Evolutionary conservation across 2,329 filamentous ascomycete species (phyloP).

Genomic region (Botryosphaeria dothidea): DNA sequence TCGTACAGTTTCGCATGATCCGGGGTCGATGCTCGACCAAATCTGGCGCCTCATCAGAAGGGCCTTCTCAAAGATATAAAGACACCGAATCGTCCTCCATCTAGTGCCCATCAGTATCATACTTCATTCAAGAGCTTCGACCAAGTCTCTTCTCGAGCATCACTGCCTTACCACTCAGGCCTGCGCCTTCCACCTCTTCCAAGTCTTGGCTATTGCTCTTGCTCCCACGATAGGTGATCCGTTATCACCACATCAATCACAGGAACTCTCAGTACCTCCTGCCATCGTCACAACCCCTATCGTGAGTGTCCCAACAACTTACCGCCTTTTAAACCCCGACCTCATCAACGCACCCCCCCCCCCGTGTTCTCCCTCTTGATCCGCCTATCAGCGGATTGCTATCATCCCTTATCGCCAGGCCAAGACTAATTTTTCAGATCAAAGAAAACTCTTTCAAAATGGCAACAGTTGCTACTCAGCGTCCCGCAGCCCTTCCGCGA

Average conservation of each 20-base stretch:
- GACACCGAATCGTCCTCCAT: neutral
- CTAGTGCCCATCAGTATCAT: conserved; percentile 3
- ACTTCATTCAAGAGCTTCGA: neutral
- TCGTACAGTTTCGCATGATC: conserved; percentile 3
- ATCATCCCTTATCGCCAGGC: neutral
- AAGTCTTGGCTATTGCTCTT: conserved; percentile 2
- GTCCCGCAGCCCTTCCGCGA: conserved; percentile 30
- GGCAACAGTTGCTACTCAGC: conserved; percentile 33
- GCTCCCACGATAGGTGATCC: neutral
- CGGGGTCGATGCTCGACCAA: conserved; percentile 8
- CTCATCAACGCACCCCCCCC: too few relatives aligned
- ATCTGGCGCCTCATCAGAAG: conserved; percentile 8
- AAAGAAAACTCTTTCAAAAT: conserved; percentile 23
- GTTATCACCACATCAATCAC: neutral
- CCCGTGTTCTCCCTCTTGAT: neutral
- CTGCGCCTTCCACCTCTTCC: neutral
- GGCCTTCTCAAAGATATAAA: conserved; percentile 14
- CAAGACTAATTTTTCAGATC: neutral
- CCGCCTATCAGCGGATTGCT: neutral
- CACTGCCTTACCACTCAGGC: neutral
- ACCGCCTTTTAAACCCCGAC: neutral
- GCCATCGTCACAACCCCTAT: neutral
- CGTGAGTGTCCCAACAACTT: neutral
- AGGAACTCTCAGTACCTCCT: neutral
- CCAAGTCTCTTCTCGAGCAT: neutral